Evolutionary conservation across 352 stramenopile species (phyloP).

Genomic region (Globisporangium solare): DNA sequence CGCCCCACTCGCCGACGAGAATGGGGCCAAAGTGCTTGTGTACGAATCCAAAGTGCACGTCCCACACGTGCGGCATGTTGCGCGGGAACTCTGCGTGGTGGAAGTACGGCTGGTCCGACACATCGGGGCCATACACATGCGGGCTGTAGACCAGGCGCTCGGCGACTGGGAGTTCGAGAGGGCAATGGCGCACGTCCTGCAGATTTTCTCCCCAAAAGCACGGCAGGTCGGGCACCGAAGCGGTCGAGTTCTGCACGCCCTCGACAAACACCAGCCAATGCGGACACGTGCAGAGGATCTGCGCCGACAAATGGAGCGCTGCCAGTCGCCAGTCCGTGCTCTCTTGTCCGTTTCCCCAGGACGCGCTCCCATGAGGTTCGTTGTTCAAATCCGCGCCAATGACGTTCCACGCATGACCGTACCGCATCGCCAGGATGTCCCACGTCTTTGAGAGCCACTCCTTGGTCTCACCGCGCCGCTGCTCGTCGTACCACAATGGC

Average conservation of each 20-base stretch:
- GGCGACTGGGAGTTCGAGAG: constrained; percentile 24
- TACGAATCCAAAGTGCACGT: constrained; percentile 51
- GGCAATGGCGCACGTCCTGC: constrained; percentile 17
- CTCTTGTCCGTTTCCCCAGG: constrained; percentile 34
- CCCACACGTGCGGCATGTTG: constrained; percentile 56
- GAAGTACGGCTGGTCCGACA: constrained; percentile 44
- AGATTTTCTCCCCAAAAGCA: constrained; percentile 59
- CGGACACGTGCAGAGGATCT: constrained; percentile 25
- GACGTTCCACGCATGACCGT: constrained; percentile 37
- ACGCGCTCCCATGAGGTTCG: constrained; percentile 43
- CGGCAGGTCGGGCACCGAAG: constrained; percentile 21
- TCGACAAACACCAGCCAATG: constrained; percentile 55
- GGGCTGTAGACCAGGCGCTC: constrained; percentile 50
- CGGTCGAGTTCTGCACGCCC: constrained; percentile 35
- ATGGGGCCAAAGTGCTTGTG: constrained; percentile 27
- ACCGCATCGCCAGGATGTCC: constrained; percentile 29
- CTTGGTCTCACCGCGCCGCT: constrained; percentile 7
- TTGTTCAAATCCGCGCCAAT: constrained; percentile 53
- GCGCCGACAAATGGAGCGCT: constrained; percentile 19
- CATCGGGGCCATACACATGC: constrained; percentile 43
- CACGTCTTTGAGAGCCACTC: constrained; percentile 30
- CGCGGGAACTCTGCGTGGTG: constrained; percentile 24
- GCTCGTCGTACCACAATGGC: constrained; percentile 36
- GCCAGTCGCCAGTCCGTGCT: constrained; percentile 47
- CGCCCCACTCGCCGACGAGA: constrained; percentile 63